Evolutionary conservation across 2,329 filamentous ascomycete genomes (phyloP), one percentile per base, ranked within the genome.

Genomic region (Ilyonectria mors-panacis): DNA sequence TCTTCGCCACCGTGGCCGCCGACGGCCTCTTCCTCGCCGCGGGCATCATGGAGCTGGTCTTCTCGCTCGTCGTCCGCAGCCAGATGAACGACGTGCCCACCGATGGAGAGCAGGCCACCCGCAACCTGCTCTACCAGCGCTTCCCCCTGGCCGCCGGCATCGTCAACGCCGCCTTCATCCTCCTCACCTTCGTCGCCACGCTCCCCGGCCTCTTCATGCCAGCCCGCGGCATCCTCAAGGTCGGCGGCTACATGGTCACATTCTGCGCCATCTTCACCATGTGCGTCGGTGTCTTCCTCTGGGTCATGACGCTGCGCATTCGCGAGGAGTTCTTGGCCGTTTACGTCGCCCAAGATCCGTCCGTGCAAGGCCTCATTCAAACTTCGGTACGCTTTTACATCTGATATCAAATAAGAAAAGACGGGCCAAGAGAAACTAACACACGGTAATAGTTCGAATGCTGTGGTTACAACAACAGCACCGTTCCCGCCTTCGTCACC

Each of bases 401-500:
- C n/a, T 23, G 10, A 35, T 17, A 8, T 53, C 48, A 9, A 44
- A 3, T 8, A 26, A 45, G 21, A 4, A 26, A 37, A 21, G 13
- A 35, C 21, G 26, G 5, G 10, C 8, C 30, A 15, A 56, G 13
- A 35, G 7, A 13, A 15, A 42, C 45, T 58, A 50, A 65, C 39
- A 15, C 15, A 28, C 8, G 12, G n/a, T 42, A 53, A 2, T 76
- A 94, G 90, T 95, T 95, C 78, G 79, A 89, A 74, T 96, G 93
- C 88, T 96, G 93, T 75, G 93, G 93, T 68, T 96, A 93, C 82
- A 82, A 88, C 73, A 94, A 94, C 82, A 89, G 87, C 79, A 92
- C 90, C 5, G 86, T 88, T 13, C 92, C 92, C 12, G 89, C 91
- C 58, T 95, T 95, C 78, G 85, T 94, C 70, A 89, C 88, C 63